Base-by-base conservation (phyloP, 164 flowering plant species). In the Piper longum region DNA sequence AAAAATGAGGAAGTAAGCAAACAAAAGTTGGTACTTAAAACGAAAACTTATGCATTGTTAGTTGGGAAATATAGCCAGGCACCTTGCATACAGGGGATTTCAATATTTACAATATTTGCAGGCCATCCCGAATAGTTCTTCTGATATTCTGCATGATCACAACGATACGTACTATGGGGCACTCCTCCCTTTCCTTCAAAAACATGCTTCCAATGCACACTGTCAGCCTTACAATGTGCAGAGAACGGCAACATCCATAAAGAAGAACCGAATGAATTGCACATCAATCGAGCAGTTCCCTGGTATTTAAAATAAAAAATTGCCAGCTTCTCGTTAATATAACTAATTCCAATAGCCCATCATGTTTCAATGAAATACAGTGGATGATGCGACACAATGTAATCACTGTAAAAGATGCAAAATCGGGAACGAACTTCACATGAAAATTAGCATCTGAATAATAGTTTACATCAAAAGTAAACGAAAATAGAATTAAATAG, bases 181-280 rank as follows among this genome's bases (percentile, higher is more conserved):
- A 2, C 76, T 48, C 75, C 75, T 69, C 62, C 75, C 63, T 61
- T 73, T 52, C 78, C 73, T 69, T 77, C 81, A 71, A 81, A 81
- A 61, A 89, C 82, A 82, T 87, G 92, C 68, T 81, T 93, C 82
- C 75, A 79, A 61, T 83, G 81, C 55, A 55, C 58, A 69, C 78
- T 71, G 72, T 93, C 89, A n/a, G 80, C 66, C 70, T 79, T 82
- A 77, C 99, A 93, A 66, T 91, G 73, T 78, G 82, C 77, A 62
- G 99, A 88, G 81, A 88, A 84, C 66, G 99, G 99, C 87, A 83
- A 69, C 92, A 93, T 85, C 99, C 99, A 93, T 68, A 87, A 43
- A 18, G 96, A 79, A 71, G 99, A 93, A 69, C 85, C 99, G 78
- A 91, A 90, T 65, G 99, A 82, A 78, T 85, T 90, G 81, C 72